Base-by-base conservation (phyloP, 768 basidiomycete species). In the Kwoniella sp. region DNA sequence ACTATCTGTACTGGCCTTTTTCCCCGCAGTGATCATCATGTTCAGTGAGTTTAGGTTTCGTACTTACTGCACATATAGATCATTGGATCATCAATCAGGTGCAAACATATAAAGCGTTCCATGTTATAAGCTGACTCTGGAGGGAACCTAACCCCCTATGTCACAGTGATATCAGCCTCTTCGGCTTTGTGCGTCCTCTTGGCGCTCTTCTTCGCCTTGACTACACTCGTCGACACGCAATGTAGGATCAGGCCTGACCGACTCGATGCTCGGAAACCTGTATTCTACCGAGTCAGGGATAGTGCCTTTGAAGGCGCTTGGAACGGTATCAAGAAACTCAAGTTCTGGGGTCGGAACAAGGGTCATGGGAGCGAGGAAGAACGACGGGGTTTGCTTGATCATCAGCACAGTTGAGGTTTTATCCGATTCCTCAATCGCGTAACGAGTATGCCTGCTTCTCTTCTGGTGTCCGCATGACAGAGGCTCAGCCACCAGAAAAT, bases 1-100 rank as follows among this genome's bases (percentile, higher is more conserved):
- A 33, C 33, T 33, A 5, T 33, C 33, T 33, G n/a, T n/a, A n/a
- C n/a, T n/a, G n/a, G n/a, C n/a, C n/a, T n/a, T n/a, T n/a, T n/a
- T n/a, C n/a, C 40, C 40, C 40, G 40, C 33, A 81, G 80, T 92
- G 88, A 87, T 94, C 62, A 91, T 94, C 81, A 90, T 92, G 87
- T 93, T 94, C 80, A 90, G 77, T 76, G 37, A 46, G 76, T 63
- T 50, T 26, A n/a, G n/a, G n/a, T n/a, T n/a, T n/a, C n/a, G n/a
- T n/a, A n/a, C n/a, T n/a, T n/a, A n/a, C n/a, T n/a, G n/a, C n/a
- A n/a, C n/a, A n/a, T n/a, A n/a, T n/a, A n/a, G n/a, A n/a, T n/a
- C n/a, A n/a, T n/a, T n/a, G n/a, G n/a, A n/a, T n/a, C n/a, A n/a
- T n/a, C n/a, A n/a, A n/a, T n/a, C n/a, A n/a, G n/a, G n/a, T n/a